Evolutionary conservation across 2,329 filamentous ascomycete genomes (phyloP).

Genomic region (Sporothrix sp.): DNA sequence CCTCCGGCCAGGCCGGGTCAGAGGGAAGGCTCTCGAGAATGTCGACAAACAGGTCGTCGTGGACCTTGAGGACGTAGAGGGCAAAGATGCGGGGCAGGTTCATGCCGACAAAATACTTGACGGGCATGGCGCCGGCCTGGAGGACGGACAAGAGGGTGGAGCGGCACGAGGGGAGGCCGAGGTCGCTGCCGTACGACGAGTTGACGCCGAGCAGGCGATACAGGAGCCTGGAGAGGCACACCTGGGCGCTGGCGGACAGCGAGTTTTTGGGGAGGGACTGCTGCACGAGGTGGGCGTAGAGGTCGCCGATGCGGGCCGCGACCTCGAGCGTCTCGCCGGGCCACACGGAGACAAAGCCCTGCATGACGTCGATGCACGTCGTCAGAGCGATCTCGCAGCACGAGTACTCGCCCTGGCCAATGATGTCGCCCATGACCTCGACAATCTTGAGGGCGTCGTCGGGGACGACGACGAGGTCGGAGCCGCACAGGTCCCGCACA

Average conservation of each 20-base stretch:
- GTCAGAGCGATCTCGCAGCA: conserved; percentile 65
- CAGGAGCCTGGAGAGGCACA: conserved; percentile 57
- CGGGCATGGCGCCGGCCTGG: conserved; percentile 51
- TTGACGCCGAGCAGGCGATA: conserved; percentile 58
- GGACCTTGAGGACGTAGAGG: conserved; percentile 69
- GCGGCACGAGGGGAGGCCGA: conserved; percentile 48
- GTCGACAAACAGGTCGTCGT: conserved; percentile 77
- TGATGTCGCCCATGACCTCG: conserved; percentile 40
- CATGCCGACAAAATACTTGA: conserved; percentile 67
- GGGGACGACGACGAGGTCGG: conserved; percentile 40
- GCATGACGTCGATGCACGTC: conserved; percentile 58
- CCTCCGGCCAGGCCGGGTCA: conserved; percentile 62
- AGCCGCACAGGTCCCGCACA: conserved; percentile 42
- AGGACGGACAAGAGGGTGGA: conserved; percentile 69
- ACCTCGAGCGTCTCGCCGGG: conserved; percentile 48
- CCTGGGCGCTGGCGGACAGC: conserved; percentile 60
- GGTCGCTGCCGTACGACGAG: conserved; percentile 54
- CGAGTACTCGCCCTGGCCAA: conserved; percentile 51
- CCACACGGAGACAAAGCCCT: conserved; percentile 56
- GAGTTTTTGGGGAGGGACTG: conserved; percentile 56
- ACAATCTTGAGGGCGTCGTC: conserved; percentile 40
- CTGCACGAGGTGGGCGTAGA: conserved; percentile 71
- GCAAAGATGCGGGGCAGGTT: conserved; percentile 66
- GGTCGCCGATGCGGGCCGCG: conserved; percentile 56
- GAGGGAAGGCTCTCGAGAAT: conserved; percentile 69